Base-by-base conservation (phyloP, 495 filamentous ascomycete genomes). In the Aspergillus indologenus region DNA sequence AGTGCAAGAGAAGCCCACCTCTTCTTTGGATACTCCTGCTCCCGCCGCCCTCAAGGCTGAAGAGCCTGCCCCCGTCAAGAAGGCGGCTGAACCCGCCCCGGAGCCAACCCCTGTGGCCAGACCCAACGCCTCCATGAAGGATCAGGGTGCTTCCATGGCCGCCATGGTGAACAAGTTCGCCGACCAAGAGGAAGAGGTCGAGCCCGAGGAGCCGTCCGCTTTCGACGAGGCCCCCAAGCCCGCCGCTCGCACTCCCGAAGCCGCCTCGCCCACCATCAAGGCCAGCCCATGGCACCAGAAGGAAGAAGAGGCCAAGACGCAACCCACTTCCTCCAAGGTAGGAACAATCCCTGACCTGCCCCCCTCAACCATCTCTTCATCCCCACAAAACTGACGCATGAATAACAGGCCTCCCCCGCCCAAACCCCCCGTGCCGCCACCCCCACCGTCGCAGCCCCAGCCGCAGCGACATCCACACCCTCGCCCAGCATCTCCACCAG, bases 71-170 rank as follows among this genome's bases (percentile, higher is more conserved):
- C 72, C 83, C 15, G 68, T 68, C 52, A 69, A 69, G 56, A 65
- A 67, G 29, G 56, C 63, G 48, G 62, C 69, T 23, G 76, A 80
- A 60, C 70, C 77, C 21, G 55, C 62, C 26, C 58, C 71, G 6
- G 70, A 71, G 42, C 75, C 81, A 14, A 75, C 76, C 17, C 67
- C 70, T 3, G 66, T 77, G 11, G 79, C 76, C 56, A 77, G 76
- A 44, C 82, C 85, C 20, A 83, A 86, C 18, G 85, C 84, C 2
- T 86, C 83, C 5, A 85, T 92, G 77, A 85, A 85, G 60, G 90
- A 94, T 59, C 91, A 92, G 76, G 91, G 91, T 64, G 81, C 79
- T 53, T 93, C 91, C 0, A 92, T 97, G 75, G 85, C 89, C 26
- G 84, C 83, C 53, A 84, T 91, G 78, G 92, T 92, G 1, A 83